Percentiles rank a stretch among this genome's conserved stretches.
Evolutionary conservation across 371 early-diverging fungal genomes (phyloP).

Genomic region (Fennellomyces sp.): DNA sequence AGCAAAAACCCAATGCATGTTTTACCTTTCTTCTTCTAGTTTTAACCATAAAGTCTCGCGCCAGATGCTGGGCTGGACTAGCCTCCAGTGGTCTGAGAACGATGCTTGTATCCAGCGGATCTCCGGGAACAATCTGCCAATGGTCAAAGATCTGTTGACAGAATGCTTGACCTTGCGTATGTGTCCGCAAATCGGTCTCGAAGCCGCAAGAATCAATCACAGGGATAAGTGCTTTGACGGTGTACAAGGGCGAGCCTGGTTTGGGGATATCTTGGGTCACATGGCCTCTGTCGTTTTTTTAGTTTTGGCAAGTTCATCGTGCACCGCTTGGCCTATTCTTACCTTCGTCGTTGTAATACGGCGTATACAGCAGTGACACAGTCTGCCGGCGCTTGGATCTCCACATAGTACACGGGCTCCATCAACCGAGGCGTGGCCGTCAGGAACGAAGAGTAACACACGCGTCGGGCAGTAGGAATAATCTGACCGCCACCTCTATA

Average conservation of each 20-base stretch:
- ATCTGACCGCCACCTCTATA: constrained; percentile 97
- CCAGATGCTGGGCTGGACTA: constrained; percentile 83
- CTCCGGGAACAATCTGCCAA: constrained; percentile 98
- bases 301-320: neutral
- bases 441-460: constrained; percentile 94
- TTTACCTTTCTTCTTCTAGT: constrained; percentile 91
- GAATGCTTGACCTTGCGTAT: constrained; percentile 97
- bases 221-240: constrained; percentile 92
- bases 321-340: no score
- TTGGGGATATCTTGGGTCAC: constrained; percentile 95
- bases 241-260: constrained; percentile 94
- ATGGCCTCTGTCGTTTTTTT: constrained; percentile 75
- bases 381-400: constrained; percentile 96
- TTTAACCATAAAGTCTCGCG: constrained; percentile 97
- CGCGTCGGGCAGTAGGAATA: constrained; percentile 97
- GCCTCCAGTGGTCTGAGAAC: constrained; percentile 91
- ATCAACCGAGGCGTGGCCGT: constrained; percentile 95
- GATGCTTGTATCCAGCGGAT: constrained; percentile 91
- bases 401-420: constrained; percentile 96
- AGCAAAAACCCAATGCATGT: no score
- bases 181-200: constrained; percentile 95
- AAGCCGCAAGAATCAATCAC: constrained; percentile 96
- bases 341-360: constrained; percentile 88
- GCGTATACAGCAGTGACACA: constrained; percentile 95
- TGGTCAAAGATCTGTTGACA: constrained; percentile 96